Base-by-base conservation (phyloP, 139 green algal species). In the Volvox africanus region DNA sequence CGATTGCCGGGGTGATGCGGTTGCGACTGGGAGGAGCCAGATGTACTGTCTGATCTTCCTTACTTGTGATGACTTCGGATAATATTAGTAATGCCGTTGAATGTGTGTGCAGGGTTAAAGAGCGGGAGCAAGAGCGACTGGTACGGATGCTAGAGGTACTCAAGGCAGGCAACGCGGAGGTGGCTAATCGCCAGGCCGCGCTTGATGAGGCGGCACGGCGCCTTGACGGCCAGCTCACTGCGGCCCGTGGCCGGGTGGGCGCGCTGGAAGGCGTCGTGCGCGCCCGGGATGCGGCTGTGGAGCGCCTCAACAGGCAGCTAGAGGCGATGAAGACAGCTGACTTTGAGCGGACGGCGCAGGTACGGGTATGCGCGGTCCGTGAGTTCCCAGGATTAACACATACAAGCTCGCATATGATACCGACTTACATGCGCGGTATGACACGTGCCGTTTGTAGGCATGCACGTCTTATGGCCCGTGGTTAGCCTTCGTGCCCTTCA, bases 101-200 rank as follows among this genome's bases (percentile, higher is more conserved):
- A 6, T 73, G 65, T 73, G 24, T 55, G 44, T 44, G 17, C 76
- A 91, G 92, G 26, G 92, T 94, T 22, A 94, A 94, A 84, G 92
- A 92, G 81, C 77, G 92, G 1, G 92, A 94, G 86, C 75, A 93
- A 75, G 92, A 93, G 32, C 84, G 92, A 1, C 50, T 93, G 71
- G 75, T 85, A 1, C 77, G 92, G 11, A 2, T 90, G 33, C 55
- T 91, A n/a, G 84, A 91, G 78, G 61, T 12, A 13, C 80, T 92
- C 24, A 83, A 82, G 37, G 81, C 80, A 20, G 80, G 68, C 0
- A 80, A 92, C 24, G 81, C 80, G 30, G 88, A 92, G 68, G 79
- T 88, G 30, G 69, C 67, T 1, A 44, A 50, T 3, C 69, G 87
- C 16, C 68, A 87, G 28, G n/a, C 28, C 9, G 80, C 73, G 20